Base-by-base conservation (phyloP, 805 yeast genomes). In the Naumovozyma baii region DNA sequence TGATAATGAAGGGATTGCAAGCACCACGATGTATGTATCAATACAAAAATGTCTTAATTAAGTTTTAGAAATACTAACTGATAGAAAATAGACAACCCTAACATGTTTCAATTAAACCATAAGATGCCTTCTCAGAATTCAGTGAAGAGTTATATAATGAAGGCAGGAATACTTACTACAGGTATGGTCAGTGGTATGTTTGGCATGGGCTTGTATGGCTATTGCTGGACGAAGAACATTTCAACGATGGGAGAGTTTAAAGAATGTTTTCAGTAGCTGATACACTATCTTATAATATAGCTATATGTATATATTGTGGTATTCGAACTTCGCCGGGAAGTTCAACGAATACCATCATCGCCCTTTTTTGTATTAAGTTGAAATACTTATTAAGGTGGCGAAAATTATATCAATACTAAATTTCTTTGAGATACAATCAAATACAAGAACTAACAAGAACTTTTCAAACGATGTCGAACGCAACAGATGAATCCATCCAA, bases 21-120 rank as follows among this genome's bases (percentile, higher is more conserved):
- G 65, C 80, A 18, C 70, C 95, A 49, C 78, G 80, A 57, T 85
- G 73, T 58, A 63, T 51, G 63, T 53, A 33, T 12, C n/a, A n/a
- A n/a, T n/a, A n/a, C n/a, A n/a, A n/a, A n/a, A n/a, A n/a, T n/a
- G n/a, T n/a, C n/a, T n/a, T n/a, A n/a, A n/a, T n/a, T n/a, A n/a
- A n/a, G n/a, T n/a, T n/a, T n/a, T n/a, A n/a, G n/a, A n/a, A n/a
- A n/a, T n/a, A n/a, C n/a, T n/a, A n/a, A n/a, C n/a, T n/a, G n/a
- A n/a, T n/a, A n/a, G n/a, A n/a, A n/a, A n/a, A 19, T 39, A 64
- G 72, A 76, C 50, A 61, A 76, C 5, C 96, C 96, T 4, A 72
- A 72, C 33, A 69, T 78, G 53, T 88, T 83, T 60, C 87, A 85
- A 51, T 85, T 88, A n/a, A 87, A 87, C 60, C 90, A 87, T 51